These are phyloP conservation scores for Umbelopsis ramanniana DNA, from an alignment of 192 early-diverging fungal species.

Conservation along the genomic window DNA sequence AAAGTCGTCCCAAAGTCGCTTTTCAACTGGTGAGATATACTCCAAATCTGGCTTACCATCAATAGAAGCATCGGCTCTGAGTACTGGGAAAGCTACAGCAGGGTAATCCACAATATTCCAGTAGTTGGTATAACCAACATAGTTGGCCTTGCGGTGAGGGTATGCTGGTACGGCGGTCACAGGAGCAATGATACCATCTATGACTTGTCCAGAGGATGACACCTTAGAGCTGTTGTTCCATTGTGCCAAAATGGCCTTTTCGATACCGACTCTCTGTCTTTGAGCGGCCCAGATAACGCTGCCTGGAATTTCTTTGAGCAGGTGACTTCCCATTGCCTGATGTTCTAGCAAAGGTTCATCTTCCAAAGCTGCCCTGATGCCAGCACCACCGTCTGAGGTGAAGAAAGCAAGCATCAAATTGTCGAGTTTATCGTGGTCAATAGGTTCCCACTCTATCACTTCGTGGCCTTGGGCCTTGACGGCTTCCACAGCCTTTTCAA, in stretches of 20 bases:
- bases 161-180: neutral
- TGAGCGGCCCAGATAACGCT: neutral
- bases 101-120: slow-evolving; percentile 12
- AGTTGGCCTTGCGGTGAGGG: neutral
- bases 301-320: neutral
- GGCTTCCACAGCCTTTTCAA: slow-evolving; percentile 1
- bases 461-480: neutral
- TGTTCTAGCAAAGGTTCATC: neutral
- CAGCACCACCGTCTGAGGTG: neutral
- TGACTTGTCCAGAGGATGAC: neutral
- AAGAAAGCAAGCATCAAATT: neutral
- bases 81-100: slow-evolving; percentile 1
- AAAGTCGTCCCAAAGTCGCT: neutral
- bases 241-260: neutral
- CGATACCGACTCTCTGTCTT: neutral
- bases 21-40: neutral
- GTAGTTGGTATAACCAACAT: slow-evolving; percentile 2
- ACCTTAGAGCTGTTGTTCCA: neutral
- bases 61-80: slow-evolving; percentile 1
- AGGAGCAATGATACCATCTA: slow-evolving; percentile 11
- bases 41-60: neutral
- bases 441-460: neutral
- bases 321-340: neutral
- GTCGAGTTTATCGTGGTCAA: neutral
- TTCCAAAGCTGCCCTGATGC: neutral